phyloP scores from a whole-genome alignment of 768 basidiomycete species.

The Phylloporus sp. region DNA sequence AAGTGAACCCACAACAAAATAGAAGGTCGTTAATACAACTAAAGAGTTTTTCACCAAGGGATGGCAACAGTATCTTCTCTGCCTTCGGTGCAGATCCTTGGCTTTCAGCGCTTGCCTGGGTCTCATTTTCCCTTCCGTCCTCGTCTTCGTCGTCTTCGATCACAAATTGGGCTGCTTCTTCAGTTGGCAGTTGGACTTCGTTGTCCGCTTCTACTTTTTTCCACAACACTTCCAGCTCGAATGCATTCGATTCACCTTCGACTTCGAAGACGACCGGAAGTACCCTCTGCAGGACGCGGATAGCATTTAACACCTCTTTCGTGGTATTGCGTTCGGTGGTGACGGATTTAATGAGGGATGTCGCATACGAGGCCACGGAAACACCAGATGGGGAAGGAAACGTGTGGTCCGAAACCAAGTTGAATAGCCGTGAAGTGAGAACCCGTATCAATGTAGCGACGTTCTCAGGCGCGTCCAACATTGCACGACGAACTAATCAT shows the following conservation, averaged over 20 bases:
- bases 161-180: constrained; percentile 66
- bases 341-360: constrained; percentile 63
- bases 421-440: constrained; percentile 65
- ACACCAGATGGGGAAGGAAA: constrained; percentile 60
- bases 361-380: constrained; percentile 63
- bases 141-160: constrained; percentile 79
- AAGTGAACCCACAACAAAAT: constrained; percentile 92
- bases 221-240: constrained; percentile 86
- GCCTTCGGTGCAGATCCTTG: constrained; percentile 27
- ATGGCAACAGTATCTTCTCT: constrained; percentile 57
- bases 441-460: constrained; percentile 76
- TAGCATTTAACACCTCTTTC: constrained; percentile 86
- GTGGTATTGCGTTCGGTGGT: constrained; percentile 62
- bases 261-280: constrained; percentile 87
- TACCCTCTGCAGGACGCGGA: constrained; percentile 86
- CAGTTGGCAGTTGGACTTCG: constrained; percentile 20
- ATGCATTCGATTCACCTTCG: constrained; percentile 63
- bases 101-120: constrained; percentile 12
- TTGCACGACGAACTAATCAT: constrained; percentile 69
- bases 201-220: constrained; percentile 54
- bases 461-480: constrained; percentile 82
- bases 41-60: constrained; percentile 77
- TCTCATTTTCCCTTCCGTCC: constrained; percentile 35
- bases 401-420: constrained; percentile 73
- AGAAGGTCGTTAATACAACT: constrained; percentile 78